phyloP scores from a whole-genome alignment of 768 basidiomycete genomes.

The Pleurotus ostreatus region DNA sequence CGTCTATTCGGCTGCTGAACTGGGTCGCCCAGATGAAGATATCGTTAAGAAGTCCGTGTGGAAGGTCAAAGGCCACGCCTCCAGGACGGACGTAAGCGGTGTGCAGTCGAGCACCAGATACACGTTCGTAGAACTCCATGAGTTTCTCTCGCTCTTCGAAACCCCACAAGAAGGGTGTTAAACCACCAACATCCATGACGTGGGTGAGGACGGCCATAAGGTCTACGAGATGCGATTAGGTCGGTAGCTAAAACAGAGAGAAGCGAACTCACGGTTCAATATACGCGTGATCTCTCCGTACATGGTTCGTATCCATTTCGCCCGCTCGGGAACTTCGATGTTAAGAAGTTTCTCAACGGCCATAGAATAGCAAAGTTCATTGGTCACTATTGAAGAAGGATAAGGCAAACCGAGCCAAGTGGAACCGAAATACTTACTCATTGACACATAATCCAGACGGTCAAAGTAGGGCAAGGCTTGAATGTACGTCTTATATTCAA shows the following conservation, averaged over 20 bases:
- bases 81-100: constrained; percentile 98
- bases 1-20: constrained; percentile 85
- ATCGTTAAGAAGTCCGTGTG: constrained; percentile 97
- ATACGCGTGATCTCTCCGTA: constrained; percentile 97
- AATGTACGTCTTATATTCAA: constrained; percentile 97
- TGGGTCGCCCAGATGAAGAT: constrained; percentile 98
- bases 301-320: constrained; percentile 96
- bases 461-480: constrained; percentile 99
- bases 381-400: constrained; percentile 75
- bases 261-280: constrained; percentile 70
- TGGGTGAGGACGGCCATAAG: constrained; percentile 96
- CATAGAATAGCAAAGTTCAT: constrained; percentile 94
- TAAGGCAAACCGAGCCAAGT: background rate
- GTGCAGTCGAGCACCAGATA: constrained; percentile 95
- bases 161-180: constrained; percentile 99
- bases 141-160: constrained; percentile 99
- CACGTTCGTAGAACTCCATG: constrained; percentile 99
- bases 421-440: constrained; percentile 65
- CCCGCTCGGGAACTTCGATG: constrained; percentile 93
- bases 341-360: constrained; percentile 98
- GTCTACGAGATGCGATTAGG: constrained; percentile 39
- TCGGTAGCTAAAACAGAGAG: background rate
- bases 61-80: constrained; percentile 96
- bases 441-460: constrained; percentile 97
- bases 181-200: constrained; percentile 95